A percentile compares a stretch with the other conserved stretches of the same genome.
phyloP scores from a whole-genome alignment of 495 filamentous ascomycete genomes.

The Aspergillus taichungensis region DNA sequence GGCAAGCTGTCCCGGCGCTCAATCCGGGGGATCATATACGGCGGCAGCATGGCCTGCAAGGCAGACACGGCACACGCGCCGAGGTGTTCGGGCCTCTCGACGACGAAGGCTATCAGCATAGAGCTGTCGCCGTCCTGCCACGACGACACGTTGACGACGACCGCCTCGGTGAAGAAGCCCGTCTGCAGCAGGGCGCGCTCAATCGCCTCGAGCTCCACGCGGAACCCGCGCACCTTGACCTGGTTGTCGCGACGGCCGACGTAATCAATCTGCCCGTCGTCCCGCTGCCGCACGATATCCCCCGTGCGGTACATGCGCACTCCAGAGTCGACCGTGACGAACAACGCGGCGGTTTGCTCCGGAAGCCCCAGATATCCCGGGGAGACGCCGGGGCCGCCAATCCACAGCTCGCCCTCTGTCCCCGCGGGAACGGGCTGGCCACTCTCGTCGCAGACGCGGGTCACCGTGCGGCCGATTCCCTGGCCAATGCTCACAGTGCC shows the following conservation, averaged over 20 bases:
- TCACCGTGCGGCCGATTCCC: constrained; percentile 6
- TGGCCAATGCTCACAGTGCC: constrained; percentile 10
- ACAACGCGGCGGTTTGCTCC: constrained; percentile 20
- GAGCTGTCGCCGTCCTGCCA: background rate
- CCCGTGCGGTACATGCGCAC: constrained; percentile 10
- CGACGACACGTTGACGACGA: background rate
- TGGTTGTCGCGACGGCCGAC: constrained; percentile 31
- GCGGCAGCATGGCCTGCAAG: background rate
- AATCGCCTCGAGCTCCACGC: constrained; percentile 39
- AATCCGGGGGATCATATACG: background rate
- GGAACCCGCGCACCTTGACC: constrained; percentile 39
- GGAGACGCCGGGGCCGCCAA: constrained; percentile 34
- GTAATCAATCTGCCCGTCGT: constrained; percentile 18
- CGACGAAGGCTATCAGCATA: constrained; percentile 6
- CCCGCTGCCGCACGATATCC: constrained; percentile 7
- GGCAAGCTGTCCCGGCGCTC: background rate
- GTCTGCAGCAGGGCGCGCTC: constrained; percentile 13
- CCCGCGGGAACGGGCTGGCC: constrained; percentile 24
- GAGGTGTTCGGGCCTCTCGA: background rate
- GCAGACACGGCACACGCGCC: background rate
- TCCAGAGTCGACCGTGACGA: constrained; percentile 12
- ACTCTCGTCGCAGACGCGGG: constrained; percentile 31
- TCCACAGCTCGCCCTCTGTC: constrained; percentile 30
- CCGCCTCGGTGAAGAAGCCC: background rate
- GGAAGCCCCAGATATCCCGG: constrained; percentile 35